phyloP scores from a whole-genome alignment of 176 grass and related monocot species.

The Elymus sibiricus region DNA sequence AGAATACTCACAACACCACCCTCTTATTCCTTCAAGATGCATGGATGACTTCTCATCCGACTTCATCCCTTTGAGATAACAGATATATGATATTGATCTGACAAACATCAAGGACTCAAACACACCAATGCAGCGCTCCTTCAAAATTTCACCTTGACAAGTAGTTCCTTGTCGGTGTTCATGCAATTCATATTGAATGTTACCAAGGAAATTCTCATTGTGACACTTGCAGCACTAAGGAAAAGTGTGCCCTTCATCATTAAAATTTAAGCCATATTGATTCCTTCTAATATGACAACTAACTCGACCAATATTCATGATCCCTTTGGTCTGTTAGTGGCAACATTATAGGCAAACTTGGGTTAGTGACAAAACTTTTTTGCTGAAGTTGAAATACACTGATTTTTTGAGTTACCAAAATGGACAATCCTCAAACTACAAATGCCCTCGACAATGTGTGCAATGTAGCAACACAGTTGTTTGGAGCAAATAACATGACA shows the following conservation, averaged over 20 bases:
- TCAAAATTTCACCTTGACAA: slow-evolving; percentile 46
- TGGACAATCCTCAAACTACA: slow-evolving; percentile 25
- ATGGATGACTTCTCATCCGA: slow-evolving; percentile 64
- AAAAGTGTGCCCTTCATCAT: slow-evolving; percentile 49
- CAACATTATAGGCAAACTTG: slow-evolving; percentile 69
- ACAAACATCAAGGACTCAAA: slow-evolving; percentile 50
- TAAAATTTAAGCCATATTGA: slow-evolving; percentile 65
- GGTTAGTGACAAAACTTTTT: slow-evolving; percentile 37
- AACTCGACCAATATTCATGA: slow-evolving; percentile 34
- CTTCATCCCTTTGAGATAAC: slow-evolving; percentile 59
- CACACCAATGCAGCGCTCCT: slow-evolving; percentile 68
- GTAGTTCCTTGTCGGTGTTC: slow-evolving; percentile 32
- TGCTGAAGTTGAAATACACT: slow-evolving; percentile 21
- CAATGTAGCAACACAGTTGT: slow-evolving; percentile 45
- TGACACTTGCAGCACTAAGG: slow-evolving; percentile 60
- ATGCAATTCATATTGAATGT: slow-evolving; percentile 71
- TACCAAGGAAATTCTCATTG: slow-evolving; percentile 50
- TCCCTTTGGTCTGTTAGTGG: slow-evolving; percentile 52
- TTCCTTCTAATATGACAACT: slow-evolving; percentile 57
- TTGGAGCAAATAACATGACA: slow-evolving; percentile 47
- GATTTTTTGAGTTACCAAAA: slow-evolving; percentile 37
- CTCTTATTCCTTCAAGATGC: slow-evolving; percentile 52
- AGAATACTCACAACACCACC: slow-evolving; percentile 42
- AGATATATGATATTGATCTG: slow-evolving; percentile 44
- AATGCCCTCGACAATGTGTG: slow-evolving; percentile 54